Evolutionary conservation across 257 asterid genomes (phyloP).

Genomic region (Asclepias syriaca): DNA sequence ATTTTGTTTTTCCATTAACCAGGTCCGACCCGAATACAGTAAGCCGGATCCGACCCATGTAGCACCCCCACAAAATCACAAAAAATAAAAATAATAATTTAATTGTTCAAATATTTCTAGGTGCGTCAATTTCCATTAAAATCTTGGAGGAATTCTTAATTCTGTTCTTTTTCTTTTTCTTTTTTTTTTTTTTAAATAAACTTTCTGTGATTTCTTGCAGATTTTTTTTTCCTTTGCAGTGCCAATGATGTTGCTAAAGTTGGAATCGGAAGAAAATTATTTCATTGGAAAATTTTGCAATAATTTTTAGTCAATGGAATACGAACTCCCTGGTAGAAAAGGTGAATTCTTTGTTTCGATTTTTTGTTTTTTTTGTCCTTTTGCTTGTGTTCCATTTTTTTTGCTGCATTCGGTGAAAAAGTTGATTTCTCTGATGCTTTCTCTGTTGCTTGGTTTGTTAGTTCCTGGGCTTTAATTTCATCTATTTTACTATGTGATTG

Average conservation of each 20-base stretch:
- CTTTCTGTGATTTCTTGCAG: no score
- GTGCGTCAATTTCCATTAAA: no score
- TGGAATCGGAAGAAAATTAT: not conserved
- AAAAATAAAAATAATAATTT: no score
- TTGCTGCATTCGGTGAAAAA: not conserved
- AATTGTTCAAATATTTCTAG: no score
- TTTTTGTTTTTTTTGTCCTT: not conserved
- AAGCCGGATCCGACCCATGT: no score
- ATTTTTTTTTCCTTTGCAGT: not conserved
- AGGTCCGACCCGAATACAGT: no score
- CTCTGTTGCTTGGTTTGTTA: not conserved
- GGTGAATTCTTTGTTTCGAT: conserved; percentile 3
- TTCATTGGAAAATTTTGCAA: not conserved
- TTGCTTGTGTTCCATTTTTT: not conserved
- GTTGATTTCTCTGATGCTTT: no score
- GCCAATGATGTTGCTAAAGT: conserved; percentile 7
- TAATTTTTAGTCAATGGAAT: conserved; percentile 12
- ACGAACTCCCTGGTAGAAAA: conserved; percentile 12
- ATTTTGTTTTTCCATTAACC: no score
- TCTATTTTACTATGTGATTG: not conserved
- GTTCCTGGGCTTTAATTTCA: not conserved
- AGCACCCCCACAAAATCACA: no score
- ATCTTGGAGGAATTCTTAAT: no score
- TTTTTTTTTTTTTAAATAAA: no score
- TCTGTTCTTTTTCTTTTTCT: no score